These are phyloP conservation scores for Xanthoparmelia taractica DNA, from an alignment of 495 filamentous ascomycete genomes.

Conservation along the genomic window DNA sequence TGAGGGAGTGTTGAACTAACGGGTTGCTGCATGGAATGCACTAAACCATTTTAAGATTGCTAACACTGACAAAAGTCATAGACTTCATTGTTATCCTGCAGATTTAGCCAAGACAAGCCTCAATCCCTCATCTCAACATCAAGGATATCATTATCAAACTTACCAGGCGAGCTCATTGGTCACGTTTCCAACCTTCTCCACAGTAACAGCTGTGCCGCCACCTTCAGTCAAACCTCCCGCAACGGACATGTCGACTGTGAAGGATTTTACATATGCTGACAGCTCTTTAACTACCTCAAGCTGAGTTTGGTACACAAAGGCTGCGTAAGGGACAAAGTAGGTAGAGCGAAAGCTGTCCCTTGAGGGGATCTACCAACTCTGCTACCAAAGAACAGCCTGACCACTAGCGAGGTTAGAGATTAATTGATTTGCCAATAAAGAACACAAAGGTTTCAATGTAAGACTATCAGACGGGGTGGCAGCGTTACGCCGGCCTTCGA, in stretches of 20 bases:
- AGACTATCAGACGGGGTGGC: too few relatives aligned
- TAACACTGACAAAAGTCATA: too few relatives aligned
- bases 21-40: neutral
- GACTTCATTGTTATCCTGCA: too few relatives aligned
- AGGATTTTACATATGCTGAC: neutral
- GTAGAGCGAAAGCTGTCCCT: neutral
- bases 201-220: neutral
- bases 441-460: neutral
- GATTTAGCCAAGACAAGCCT: neutral
- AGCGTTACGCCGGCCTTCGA: too few relatives aligned
- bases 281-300: neutral
- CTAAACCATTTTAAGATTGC: neutral
- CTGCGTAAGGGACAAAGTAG: neutral
- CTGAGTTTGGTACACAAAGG: neutral
- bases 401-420: neutral
- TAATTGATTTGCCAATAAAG: neutral
- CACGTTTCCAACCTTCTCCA: neutral
- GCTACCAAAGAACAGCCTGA: neutral
- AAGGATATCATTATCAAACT: neutral
- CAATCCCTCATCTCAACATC: neutral
- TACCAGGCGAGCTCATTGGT: constrained; percentile 1
- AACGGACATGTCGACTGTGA: neutral
- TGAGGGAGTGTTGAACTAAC: neutral
- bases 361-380: neutral
- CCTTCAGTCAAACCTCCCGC: neutral